phyloP scores from a whole-genome alignment of 1,284 basidiomycete genomes.

The Ceratobasidium sp. region DNA sequence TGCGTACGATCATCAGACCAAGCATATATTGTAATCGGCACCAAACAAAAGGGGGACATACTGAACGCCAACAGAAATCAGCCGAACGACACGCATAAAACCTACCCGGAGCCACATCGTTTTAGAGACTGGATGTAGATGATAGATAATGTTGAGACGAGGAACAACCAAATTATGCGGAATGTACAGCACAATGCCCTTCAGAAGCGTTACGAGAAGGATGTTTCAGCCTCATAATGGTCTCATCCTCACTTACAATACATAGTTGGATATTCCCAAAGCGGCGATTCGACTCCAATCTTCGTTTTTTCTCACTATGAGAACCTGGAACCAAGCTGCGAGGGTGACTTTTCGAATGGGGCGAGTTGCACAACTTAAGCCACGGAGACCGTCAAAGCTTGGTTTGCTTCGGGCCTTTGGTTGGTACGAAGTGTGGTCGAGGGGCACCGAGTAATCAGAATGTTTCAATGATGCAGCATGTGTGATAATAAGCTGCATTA shows the following conservation, averaged over 20 bases:
- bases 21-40: too few species aligned
- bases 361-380: conserved; percentile 9
- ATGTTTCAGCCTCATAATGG: not conserved
- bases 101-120: too few species aligned
- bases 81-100: too few species aligned
- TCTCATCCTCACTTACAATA: conserved; percentile 13
- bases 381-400: not conserved
- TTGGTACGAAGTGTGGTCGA: conserved; percentile 17
- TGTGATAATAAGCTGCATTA: not conserved
- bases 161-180: too few species aligned
- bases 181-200: not conserved
- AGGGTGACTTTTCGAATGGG: not conserved
- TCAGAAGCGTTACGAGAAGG: not conserved
- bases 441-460: not conserved
- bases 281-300: not conserved
- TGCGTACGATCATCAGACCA: too few species aligned
- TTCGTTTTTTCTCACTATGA: not conserved
- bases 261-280: conserved; percentile 1
- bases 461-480: not conserved
- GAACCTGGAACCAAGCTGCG: conserved; percentile 1
- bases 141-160: too few species aligned
- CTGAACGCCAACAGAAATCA: too few species aligned
- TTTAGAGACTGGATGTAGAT: too few species aligned
- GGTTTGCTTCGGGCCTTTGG: not conserved
- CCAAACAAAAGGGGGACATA: too few species aligned